These are phyloP conservation scores for Cornus controversa DNA, from an alignment of 148 eudicot genomes.

Conservation along the genomic window DNA sequence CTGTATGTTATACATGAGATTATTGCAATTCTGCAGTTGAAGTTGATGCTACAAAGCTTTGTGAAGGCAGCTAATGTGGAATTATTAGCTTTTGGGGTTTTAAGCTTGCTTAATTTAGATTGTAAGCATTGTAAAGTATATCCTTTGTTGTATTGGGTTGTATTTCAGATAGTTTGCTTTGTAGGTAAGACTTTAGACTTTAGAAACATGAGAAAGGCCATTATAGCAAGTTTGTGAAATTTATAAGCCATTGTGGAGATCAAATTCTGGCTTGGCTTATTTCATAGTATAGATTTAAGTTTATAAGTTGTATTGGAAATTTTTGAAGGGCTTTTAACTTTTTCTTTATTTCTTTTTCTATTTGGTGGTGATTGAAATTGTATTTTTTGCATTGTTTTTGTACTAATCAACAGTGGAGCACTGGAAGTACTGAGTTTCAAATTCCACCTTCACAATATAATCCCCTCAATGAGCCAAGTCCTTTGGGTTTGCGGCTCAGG, in stretches of 20 bases:
- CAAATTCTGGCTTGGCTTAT: not conserved
- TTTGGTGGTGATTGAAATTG: not conserved
- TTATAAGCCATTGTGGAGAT: not conserved
- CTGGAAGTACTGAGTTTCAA: conserved; percentile 31
- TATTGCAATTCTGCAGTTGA: no score
- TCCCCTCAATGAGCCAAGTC: conserved; percentile 76
- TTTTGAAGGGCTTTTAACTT: no score
- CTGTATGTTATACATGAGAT: no score
- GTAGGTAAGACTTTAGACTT: not conserved
- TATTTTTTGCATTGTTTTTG: not conserved
- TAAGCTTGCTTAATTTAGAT: not conserved
- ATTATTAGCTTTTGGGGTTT: not conserved
- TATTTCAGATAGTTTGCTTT: not conserved
- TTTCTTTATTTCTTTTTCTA: not conserved
- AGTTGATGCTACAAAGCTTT: not conserved
- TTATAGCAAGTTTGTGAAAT: not conserved
- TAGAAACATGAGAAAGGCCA: not conserved
- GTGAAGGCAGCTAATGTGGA: not conserved
- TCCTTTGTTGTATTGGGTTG: not conserved
- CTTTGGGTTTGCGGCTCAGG: conserved; percentile 68
- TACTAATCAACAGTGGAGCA: conserved; percentile 28
- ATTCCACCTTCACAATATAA: conserved; percentile 43
- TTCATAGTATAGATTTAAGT: not conserved
- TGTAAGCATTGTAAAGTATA: not conserved
- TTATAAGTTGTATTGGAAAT: not conserved